Evolutionary conservation across 805 yeast genomes (phyloP), one percentile per base, ranked within the genome.

Genomic region (Suhomyces tanzawaensis): DNA sequence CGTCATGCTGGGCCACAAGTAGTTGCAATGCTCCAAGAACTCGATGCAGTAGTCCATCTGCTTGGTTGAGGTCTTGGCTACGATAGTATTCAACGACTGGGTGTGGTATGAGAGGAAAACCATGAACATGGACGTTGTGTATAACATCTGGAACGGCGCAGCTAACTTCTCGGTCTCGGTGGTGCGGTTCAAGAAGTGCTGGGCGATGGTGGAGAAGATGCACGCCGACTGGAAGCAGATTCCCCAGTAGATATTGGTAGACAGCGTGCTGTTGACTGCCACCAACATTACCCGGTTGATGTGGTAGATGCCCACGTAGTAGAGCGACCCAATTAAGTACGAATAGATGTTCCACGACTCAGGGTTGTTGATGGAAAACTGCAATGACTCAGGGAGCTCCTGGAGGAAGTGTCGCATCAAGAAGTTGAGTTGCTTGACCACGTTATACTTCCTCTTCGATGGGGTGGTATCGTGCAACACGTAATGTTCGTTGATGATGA

Each of bases 1-100:
- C 7, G 46, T 14, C 17, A 46, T 25, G 12, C 46, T 46, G 29
- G 45, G 47, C 46, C 46, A 46, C 12, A 18, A 16, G n/a, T 31
- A 32, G n/a, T 39, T 32, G 16, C 37, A 36, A 15, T 25, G 8
- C 13, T 28, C 30, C 17, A 44, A 16, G 17, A 41, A 36, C 9
- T 28, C 19, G 24, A 43, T 15, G 19, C 48, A 44, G 7, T 17
- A 32, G 7, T 23, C 23, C 18, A 30, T 23, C 32, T 46, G 48
- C 23, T 25, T 37, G 15, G 7, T 11, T 13, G 50, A 42, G 6
- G 45, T 41, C 22, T 27, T 17, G 13, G 40, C 26, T 18, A 46
- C 50, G 15, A 44, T 32, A n/a, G 14, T 15, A 31, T 41, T 39
- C 21, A 27, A 21, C 15, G 42, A 37, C 13, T 39, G 39, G 14